A percentile compares a stretch with the other conserved stretches of the same genome.
Evolutionary conservation across 768 basidiomycete genomes (phyloP).

Genomic region (Galerina sulciceps): DNA sequence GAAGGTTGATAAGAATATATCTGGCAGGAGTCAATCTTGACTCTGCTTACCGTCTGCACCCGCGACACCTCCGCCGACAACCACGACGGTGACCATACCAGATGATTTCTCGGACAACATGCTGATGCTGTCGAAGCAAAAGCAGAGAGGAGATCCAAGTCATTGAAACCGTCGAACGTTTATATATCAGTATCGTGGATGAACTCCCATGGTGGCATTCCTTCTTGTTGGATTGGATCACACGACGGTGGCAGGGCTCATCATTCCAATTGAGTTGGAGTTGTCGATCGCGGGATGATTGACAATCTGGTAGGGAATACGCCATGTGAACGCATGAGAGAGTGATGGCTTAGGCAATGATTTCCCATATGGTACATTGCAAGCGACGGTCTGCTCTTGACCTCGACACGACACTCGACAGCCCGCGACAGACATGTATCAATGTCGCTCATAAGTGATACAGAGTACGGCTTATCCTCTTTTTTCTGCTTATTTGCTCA

Average conservation of each 20-base stretch:
- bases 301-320: not conserved
- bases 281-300: not conserved
- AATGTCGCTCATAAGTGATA: conserved; percentile 29
- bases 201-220: not conserved
- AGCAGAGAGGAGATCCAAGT: not conserved
- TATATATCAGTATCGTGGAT: not conserved
- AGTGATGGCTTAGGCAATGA: not conserved
- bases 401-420: conserved; percentile 1
- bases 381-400: not conserved
- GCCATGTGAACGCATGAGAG: not conserved
- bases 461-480: conserved; percentile 19
- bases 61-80: conserved; percentile 24
- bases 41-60: conserved; percentile 21
- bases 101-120: conserved; percentile 17
- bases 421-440: conserved; percentile 6
- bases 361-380: not conserved
- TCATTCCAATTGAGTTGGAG: not conserved
- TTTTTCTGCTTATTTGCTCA: not conserved
- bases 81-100: conserved; percentile 16
- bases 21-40: not conserved
- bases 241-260: not conserved
- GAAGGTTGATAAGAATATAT: no score
- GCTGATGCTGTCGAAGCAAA: conserved; percentile 12
- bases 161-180: not conserved
- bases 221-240: not conserved